phyloP scores from a whole-genome alignment of 176 grass and related monocot genomes.

The Oryza glumipatula region DNA sequence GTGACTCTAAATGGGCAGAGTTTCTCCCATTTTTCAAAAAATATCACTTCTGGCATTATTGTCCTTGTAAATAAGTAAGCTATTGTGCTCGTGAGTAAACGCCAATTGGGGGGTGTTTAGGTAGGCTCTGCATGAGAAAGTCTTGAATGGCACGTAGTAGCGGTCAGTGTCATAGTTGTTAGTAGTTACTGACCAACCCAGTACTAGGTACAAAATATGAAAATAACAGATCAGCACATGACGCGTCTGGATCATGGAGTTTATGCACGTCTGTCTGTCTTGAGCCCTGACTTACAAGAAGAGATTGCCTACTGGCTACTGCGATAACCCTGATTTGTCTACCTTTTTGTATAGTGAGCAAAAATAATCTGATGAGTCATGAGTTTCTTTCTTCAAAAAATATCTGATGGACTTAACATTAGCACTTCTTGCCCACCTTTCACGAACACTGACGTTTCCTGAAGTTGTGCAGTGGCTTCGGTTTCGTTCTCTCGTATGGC shows the following conservation, averaged over 20 bases:
- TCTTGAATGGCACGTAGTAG: neutral
- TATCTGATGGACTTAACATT: neutral
- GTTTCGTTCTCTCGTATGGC: neutral
- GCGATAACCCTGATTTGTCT: neutral
- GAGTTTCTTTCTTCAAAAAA: neutral
- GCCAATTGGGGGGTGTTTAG: constrained; percentile 27
- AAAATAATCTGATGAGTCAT: neutral
- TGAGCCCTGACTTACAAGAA: neutral
- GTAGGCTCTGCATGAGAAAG: constrained; percentile 8
- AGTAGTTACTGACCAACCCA: constrained; percentile 42
- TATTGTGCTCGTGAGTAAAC: neutral
- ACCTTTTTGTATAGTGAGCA: neutral
- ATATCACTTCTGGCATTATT: constrained; percentile 5
- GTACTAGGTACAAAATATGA: constrained; percentile 30
- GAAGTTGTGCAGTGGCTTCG: constrained; percentile 14
- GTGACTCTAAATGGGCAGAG: neutral
- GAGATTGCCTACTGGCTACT: neutral
- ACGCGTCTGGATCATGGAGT: neutral
- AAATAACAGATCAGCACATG: constrained; percentile 30
- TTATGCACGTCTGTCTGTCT: neutral
- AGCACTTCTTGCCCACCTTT: neutral
- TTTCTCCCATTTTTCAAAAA: neutral
- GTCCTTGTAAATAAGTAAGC: neutral
- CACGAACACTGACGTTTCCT: neutral
- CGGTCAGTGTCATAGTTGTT: constrained; percentile 37